phyloP scores from a whole-genome alignment of 2,329 filamentous ascomycete genomes.

The Teratosphaeria destructans region DNA sequence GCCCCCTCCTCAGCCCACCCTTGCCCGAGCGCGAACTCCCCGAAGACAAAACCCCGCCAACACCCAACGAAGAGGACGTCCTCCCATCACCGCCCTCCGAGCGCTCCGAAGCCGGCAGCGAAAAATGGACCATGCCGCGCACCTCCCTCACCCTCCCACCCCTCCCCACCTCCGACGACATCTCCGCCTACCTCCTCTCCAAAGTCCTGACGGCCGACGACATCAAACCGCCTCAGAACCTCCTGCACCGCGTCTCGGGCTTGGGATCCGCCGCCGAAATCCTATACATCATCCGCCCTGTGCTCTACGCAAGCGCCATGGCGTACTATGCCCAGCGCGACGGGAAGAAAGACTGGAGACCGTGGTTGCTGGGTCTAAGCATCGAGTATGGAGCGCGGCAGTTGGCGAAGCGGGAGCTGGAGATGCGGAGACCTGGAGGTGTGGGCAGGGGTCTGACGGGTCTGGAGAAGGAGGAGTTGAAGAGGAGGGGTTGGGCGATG shows the following conservation, averaged over 20 bases:
- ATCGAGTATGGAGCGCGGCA: conserved; percentile 87
- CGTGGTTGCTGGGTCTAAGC: conserved; percentile 77
- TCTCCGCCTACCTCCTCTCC: conserved; percentile 75
- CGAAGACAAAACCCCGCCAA: conserved; percentile 25
- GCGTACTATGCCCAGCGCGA: conserved; percentile 49
- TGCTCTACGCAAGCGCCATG: conserved; percentile 77
- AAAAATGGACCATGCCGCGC: conserved; percentile 80
- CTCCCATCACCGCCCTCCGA: conserved; percentile 31
- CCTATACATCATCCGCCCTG: conserved; percentile 81
- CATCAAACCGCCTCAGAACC: conserved; percentile 79
- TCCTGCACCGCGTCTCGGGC: conserved; percentile 66
- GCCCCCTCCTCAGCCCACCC: conserved; percentile 72
- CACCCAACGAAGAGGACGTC: conserved; percentile 28
- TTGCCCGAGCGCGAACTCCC: conserved; percentile 73
- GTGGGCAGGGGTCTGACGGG: conserved; percentile 62
- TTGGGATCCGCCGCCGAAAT: conserved; percentile 77
- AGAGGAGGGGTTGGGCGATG: conserved; percentile 77
- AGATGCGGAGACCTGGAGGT: conserved; percentile 55
- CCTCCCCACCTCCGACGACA: conserved; percentile 69
- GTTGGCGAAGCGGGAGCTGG: conserved; percentile 58
- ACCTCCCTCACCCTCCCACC: conserved; percentile 78
- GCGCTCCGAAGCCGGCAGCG: conserved; percentile 29
- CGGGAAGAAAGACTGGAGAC: conserved; percentile 74
- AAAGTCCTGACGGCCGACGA: conserved; percentile 93
- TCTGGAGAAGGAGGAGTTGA: conserved; percentile 82